Conservation (phyloP, 805 yeast species). For the Cyberlindnera nakhonratchasimensis region DNA sequence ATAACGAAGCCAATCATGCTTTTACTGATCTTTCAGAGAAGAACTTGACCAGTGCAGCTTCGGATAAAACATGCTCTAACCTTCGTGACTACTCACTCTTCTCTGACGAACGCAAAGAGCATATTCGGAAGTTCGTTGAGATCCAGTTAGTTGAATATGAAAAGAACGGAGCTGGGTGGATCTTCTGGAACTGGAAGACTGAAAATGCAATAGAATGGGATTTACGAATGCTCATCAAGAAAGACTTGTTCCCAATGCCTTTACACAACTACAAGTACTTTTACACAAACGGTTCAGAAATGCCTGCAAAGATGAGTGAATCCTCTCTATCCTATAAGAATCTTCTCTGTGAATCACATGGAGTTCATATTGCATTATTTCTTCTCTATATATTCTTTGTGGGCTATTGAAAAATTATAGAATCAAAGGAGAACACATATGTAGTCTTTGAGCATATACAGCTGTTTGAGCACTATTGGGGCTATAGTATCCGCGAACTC, state of each 20-base stretch:
- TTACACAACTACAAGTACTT: constrained; percentile 50
- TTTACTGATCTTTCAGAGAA: neutral
- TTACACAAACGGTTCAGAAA: constrained; percentile 24
- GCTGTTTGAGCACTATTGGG: too few species aligned
- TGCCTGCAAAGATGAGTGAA: constrained; percentile 1
- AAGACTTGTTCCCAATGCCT: constrained; percentile 61
- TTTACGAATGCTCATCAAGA: constrained; percentile 44
- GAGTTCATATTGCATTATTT: neutral
- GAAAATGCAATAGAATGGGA: constrained; percentile 70
- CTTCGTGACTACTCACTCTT: constrained; percentile 39
- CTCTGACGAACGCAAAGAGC: constrained; percentile 37
- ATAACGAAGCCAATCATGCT: constrained; percentile 1
- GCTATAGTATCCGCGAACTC: constrained; percentile 2
- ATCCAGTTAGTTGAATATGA: constrained; percentile 55
- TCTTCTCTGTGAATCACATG: too few species aligned
- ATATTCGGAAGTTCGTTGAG: constrained; percentile 55
- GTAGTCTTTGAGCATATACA: too few species aligned
- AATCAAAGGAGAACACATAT: neutral
- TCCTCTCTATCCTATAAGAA: neutral
- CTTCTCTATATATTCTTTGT: neutral
- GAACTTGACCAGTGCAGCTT: neutral
- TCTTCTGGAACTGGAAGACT: constrained; percentile 71
- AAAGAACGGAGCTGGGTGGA: constrained; percentile 51
- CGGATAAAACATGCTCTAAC: constrained; percentile 34
- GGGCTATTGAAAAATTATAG: too few species aligned